These are phyloP conservation scores for Penicillium janthinellum DNA, from an alignment of 2,329 filamentous ascomycete genomes.

Conservation along the genomic window DNA sequence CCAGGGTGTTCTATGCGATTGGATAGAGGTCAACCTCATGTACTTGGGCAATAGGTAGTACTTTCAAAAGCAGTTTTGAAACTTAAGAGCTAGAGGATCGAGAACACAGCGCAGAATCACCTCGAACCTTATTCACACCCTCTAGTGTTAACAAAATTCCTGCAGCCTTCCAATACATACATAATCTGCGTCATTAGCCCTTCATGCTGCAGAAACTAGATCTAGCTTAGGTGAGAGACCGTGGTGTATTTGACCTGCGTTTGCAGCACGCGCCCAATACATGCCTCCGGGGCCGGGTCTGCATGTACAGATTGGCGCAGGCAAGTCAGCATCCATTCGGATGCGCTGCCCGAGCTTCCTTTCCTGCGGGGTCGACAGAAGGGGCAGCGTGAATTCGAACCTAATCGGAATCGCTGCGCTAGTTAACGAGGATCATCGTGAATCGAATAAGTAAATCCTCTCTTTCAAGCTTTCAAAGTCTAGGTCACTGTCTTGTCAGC, in stretches of 20 bases:
- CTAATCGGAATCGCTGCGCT: too few relatives aligned
- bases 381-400: too few relatives aligned
- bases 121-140: not conserved
- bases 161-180: not conserved
- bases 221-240: not conserved
- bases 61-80: too few relatives aligned
- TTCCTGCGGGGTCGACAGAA: not conserved
- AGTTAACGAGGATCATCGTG: too few relatives aligned
- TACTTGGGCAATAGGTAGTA: too few relatives aligned
- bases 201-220: not conserved
- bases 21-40: too few relatives aligned
- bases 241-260: not conserved
- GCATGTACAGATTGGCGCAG: not conserved
- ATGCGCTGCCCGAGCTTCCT: not conserved
- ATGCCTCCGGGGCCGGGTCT: not conserved
- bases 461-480: too few relatives aligned
- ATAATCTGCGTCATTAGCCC: not conserved
- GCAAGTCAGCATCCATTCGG: not conserved
- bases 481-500: too few relatives aligned
- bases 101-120: too few relatives aligned
- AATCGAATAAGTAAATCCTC: too few relatives aligned
- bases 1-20: too few relatives aligned
- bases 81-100: too few relatives aligned
- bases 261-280: not conserved
- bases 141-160: not conserved